Percentiles rank a stretch among this genome's conserved stretches.
Conservation (phyloP, 768 basidiomycete genomes). For the Hypholoma sublateritium region DNA sequence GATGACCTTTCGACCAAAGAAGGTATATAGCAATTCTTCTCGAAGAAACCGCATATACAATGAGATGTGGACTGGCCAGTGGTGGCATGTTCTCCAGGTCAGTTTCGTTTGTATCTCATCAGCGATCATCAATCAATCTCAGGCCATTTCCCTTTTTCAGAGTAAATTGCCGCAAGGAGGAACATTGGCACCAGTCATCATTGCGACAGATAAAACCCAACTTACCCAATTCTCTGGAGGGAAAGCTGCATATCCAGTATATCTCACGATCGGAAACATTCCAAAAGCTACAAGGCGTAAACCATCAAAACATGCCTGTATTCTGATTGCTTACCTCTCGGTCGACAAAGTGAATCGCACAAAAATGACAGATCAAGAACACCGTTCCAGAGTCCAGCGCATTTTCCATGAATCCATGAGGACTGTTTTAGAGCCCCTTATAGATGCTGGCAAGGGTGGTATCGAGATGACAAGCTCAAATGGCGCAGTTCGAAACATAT, state of each 20-base stretch:
- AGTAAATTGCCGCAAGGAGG: conserved; percentile 19
- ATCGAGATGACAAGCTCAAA: conserved; percentile 34
- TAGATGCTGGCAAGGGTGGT: conserved; percentile 30
- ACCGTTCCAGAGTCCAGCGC: conserved; percentile 17
- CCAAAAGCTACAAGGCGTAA: conserved; percentile 30
- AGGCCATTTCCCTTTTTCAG: neutral
- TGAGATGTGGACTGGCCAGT: conserved; percentile 37
- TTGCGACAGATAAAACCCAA: conserved; percentile 37
- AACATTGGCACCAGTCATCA: conserved; percentile 35
- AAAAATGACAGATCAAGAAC: conserved; percentile 2
- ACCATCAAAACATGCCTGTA: conserved; percentile 29
- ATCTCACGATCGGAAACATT: conserved; percentile 41
- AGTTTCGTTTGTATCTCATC: neutral
- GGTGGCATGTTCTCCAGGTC: conserved; percentile 39
- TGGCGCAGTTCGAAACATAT: conserved; percentile 23
- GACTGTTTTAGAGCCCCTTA: conserved; percentile 29
- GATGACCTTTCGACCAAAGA: conserved; percentile 25
- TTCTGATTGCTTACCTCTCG: conserved; percentile 41
- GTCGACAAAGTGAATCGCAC: conserved; percentile 29
- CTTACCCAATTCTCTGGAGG: conserved; percentile 33
- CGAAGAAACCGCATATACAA: conserved; percentile 22
- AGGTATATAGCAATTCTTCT: conserved; percentile 20
- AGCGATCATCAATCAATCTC: too few relatives aligned
- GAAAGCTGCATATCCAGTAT: conserved; percentile 41
- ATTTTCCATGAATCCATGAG: conserved; percentile 38